These are phyloP conservation scores for Starmerella khaoyaiensis DNA, from an alignment of 805 yeast genomes.

Conservation along the genomic window DNA sequence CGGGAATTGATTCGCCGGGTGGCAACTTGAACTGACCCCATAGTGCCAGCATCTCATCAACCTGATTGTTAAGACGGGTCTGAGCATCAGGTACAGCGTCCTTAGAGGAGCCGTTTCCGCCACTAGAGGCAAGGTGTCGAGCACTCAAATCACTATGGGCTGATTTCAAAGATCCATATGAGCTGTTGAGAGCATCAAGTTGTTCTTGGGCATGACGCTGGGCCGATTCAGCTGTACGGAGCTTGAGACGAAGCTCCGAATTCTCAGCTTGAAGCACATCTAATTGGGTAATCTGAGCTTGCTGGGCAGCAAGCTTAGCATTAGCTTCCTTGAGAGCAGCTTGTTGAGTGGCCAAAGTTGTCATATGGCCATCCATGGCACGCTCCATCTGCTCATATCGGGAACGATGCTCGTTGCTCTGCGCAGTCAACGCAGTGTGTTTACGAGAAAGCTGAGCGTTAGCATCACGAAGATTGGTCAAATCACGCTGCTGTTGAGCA, in stretches of 20 bases:
- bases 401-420: slow-evolving; percentile 13
- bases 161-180: slow-evolving; percentile 13
- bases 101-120: background rate
- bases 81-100: slow-evolving; percentile 6
- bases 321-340: slow-evolving; percentile 16
- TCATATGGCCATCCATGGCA: slow-evolving; percentile 19
- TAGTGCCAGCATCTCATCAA: slow-evolving; percentile 8
- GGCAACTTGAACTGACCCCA: slow-evolving; percentile 13
- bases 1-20: slow-evolving; percentile 5
- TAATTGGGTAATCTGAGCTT: slow-evolving; percentile 12
- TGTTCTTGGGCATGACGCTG: slow-evolving; percentile 17
- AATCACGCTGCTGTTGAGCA: slow-evolving; percentile 15
- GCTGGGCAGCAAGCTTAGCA: slow-evolving; percentile 13
- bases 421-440: slow-evolving; percentile 6
- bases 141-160: slow-evolving; percentile 20
- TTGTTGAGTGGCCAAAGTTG: slow-evolving; percentile 16
- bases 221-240: slow-evolving; percentile 15
- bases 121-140: slow-evolving; percentile 11
- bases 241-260: slow-evolving; percentile 16
- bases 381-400: slow-evolving; percentile 12
- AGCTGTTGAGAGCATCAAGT: slow-evolving; percentile 13
- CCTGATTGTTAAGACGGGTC: slow-evolving; percentile 11
- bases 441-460: slow-evolving; percentile 14
- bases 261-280: slow-evolving; percentile 16
- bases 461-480: slow-evolving; percentile 12